Evolutionary conservation across 305 asterid genomes (phyloP).

Genomic region (Solanum chacoense): DNA sequence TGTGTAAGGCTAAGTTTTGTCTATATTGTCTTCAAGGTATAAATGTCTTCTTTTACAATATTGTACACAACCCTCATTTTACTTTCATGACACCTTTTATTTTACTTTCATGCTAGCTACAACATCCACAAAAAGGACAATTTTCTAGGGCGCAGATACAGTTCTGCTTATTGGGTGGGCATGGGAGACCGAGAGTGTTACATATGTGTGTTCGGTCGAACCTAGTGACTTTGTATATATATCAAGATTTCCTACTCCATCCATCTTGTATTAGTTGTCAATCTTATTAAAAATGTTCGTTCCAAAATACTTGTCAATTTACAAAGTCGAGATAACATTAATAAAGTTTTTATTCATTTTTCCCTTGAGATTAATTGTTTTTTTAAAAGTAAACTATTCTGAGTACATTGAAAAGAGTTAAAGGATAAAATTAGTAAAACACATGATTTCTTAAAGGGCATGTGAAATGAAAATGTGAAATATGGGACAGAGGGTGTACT

Average conservation of each 20-base stretch:
- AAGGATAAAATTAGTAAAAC: not conserved
- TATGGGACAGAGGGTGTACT: not conserved
- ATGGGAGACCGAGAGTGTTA: not conserved
- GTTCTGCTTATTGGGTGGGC: not conserved
- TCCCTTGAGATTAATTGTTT: not conserved
- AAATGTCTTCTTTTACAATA: not conserved
- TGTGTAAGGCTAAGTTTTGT: constrained; percentile 39
- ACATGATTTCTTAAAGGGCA: not conserved
- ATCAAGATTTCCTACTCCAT: not conserved
- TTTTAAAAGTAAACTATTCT: too few relatives aligned
- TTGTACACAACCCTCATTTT: not conserved
- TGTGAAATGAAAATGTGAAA: not conserved
- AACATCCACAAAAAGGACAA: not conserved
- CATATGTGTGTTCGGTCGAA: not conserved
- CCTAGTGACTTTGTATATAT: not conserved
- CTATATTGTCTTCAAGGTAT: constrained; percentile 33
- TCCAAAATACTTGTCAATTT: not conserved
- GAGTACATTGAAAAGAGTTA: not conserved
- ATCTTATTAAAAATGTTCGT: not conserved
- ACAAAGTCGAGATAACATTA: too few relatives aligned
- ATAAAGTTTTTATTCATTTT: too few relatives aligned
- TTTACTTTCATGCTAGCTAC: not conserved
- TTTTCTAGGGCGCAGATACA: not conserved
- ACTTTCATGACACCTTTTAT: not conserved
- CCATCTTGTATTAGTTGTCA: not conserved